Base-by-base conservation (phyloP, 805 yeast species). In the Lachancea meyersii region DNA sequence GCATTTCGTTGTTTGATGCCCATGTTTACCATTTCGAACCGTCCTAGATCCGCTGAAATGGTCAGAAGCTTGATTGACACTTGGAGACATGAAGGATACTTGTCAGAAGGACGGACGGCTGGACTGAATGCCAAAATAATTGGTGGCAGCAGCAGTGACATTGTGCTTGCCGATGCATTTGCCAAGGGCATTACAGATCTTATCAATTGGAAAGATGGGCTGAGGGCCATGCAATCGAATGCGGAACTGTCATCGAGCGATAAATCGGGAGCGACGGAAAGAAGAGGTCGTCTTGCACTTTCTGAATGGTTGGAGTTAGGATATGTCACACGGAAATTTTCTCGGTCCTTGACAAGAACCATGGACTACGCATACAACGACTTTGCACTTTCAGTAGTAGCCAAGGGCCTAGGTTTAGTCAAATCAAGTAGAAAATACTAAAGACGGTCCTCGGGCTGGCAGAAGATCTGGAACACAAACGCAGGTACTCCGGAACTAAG, bases 301-400 rank as follows among this genome's bases (percentile, higher is more conserved):
- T 50, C 58, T 2, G 68, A 63, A 35, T 66, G 69, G 69, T 46
- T 57, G 4, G 22, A 53, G 22, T 53, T 54, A 23, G 68, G 68
- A 0, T 65, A 55, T 37, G 48, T 66, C 14, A 60, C 69, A 1
- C 46, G 64, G 24, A 54, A 58, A 38, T 59, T 52, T 31, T 60
- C 66, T 2, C 49, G 70, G 24, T 55, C 63, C 7, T 60, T 63
- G 6, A 57, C 67, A 3, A 55, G 69, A 48, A 64, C 69, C 0
- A 55, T 66, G 52, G 70, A 66, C 40, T 66, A 64, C 48, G 48
- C 68, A 3, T 63, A 63, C 46, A 61, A 66, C 44, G 70, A 65
- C 48, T 66, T 52, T 46, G 65, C 64, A 1, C 40, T 66, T 11
- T 50, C 61, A 7, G 62, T 60, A 18, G 66, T 63, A 14, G 67